A percentile compares a stretch with the other conserved stretches of the same genome.
phyloP scores from a whole-genome alignment of 1,139 yeast species.

The Pichia sp. region DNA sequence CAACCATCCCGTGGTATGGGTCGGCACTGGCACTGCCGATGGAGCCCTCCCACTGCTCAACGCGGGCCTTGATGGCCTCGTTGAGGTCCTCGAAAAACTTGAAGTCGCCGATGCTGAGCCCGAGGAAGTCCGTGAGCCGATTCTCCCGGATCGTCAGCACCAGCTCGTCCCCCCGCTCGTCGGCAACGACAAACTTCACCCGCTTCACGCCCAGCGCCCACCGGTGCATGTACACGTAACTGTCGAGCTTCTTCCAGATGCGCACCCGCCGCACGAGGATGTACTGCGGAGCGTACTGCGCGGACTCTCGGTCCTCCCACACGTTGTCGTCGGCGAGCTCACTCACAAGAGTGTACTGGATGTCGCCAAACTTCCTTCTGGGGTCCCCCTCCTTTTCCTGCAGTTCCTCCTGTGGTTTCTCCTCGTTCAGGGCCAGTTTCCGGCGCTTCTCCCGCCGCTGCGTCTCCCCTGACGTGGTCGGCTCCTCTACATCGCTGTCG shows the following conservation, averaged over 20 bases:
- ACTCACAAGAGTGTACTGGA: conserved; percentile 1
- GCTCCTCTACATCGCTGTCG: not conserved
- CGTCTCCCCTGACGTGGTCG: not conserved
- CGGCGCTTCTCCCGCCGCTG: not conserved
- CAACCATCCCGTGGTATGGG: conserved; percentile 6
- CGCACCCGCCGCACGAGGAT: not conserved
- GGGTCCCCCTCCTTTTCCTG: not conserved
- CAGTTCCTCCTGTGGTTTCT: not conserved
- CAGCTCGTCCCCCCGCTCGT: not conserved
- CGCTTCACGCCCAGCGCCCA: not conserved
- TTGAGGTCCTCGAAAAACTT: not conserved
- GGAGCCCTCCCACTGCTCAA: not conserved
- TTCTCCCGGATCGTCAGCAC: not conserved
- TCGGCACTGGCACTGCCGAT: not conserved
- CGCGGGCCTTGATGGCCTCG: not conserved
- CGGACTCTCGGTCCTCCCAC: not conserved
- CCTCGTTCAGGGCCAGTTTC: not conserved
- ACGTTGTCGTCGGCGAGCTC: not conserved
- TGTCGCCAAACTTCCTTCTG: not conserved
- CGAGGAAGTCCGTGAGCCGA: not conserved
- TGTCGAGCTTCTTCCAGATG: not conserved
- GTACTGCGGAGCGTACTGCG: not conserved
- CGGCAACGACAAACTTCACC: not conserved
- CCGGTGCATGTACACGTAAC: not conserved
- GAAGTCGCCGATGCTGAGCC: not conserved